Base-by-base conservation (phyloP, 1,139 yeast species). In the Kodamaea sp. region DNA sequence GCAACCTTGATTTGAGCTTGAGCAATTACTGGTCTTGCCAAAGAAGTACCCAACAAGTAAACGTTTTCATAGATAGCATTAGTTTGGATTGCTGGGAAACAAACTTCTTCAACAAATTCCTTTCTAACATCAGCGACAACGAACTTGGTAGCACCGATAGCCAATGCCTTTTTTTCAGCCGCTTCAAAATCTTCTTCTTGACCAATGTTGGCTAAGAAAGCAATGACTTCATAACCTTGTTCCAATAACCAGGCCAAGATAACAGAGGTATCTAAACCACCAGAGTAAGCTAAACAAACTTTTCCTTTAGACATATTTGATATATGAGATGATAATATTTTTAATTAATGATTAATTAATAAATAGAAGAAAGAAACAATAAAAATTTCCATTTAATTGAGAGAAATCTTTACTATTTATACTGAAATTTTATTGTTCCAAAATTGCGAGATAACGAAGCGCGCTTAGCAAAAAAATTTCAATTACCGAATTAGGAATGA, bases 131-230 rank as follows among this genome's bases (percentile, higher is more conserved):
- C 98, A 58, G 81, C 96, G 41, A 86, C 81, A 39, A 92, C 94
- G 63, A 85, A 92, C 68, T 92, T 90, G 58, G 96, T 79, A 46
- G 98, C 98, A 69, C 98, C 98, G 57, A 92, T 87, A 57, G 92
- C 88, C 56, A 90, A 73, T 24, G 98, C 98, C 74, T 92, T 92
- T 65, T 81, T 90, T 65, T 88, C 88, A 47, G 98, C 98, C 46
- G 92, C 98, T 49, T 83, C 96, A 57, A 92, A 92, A 69, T 92
- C 98, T 75, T 92, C 98, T 74, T 92, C 98, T 74, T 90, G 97
- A 55, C 97, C 98, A 58, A 90, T 89, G 69, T 92, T 84, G 61
- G 97, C 97, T 79, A 92, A 79, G 75, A 92, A 92, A 39, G 97
- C 97, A 60, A 92, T 83, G 43, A 92, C 98, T 70, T 92, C 98